These are phyloP conservation scores for Stemphylium beticola DNA, from an alignment of 2,329 filamentous ascomycete species.

Conservation along the genomic window DNA sequence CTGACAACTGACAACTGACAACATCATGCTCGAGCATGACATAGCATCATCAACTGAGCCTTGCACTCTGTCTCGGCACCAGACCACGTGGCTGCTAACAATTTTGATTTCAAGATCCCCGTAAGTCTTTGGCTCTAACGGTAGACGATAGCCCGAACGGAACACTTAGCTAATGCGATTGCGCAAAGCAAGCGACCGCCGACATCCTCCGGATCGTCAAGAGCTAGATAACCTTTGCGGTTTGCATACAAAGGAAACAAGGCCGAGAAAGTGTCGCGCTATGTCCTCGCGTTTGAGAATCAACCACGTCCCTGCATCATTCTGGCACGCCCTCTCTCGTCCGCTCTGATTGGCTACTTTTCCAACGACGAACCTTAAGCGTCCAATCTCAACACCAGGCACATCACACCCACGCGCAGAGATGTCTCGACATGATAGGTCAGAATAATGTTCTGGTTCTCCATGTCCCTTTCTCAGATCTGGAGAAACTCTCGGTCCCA, in stretches of 20 bases:
- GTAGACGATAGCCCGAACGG: not conserved
- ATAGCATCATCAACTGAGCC: no score
- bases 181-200: conserved; percentile 8
- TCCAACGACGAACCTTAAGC: conserved; percentile 27
- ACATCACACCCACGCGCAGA: conserved; percentile 39
- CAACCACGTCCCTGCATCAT: conserved; percentile 35
- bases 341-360: conserved; percentile 37
- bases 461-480: conserved; percentile 20
- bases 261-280: conserved; percentile 3
- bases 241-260: conserved; percentile 4
- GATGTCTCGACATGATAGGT: conserved; percentile 39
- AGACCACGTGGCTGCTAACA: no score
- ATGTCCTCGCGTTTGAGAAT: conserved; percentile 9
- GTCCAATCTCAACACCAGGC: conserved; percentile 46
- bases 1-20: no score
- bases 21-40: no score
- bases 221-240: conserved; percentile 2
- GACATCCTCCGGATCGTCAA: conserved; percentile 23
- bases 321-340: conserved; percentile 33
- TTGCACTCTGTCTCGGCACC: no score
- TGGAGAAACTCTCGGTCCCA: conserved; percentile 39
- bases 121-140: not conserved
- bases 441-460: conserved; percentile 2
- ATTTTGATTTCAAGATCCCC: no score
- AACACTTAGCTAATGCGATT: not conserved